Base-by-base conservation (phyloP, 495 filamentous ascomycete species). In the Penicillium roqueforti region DNA sequence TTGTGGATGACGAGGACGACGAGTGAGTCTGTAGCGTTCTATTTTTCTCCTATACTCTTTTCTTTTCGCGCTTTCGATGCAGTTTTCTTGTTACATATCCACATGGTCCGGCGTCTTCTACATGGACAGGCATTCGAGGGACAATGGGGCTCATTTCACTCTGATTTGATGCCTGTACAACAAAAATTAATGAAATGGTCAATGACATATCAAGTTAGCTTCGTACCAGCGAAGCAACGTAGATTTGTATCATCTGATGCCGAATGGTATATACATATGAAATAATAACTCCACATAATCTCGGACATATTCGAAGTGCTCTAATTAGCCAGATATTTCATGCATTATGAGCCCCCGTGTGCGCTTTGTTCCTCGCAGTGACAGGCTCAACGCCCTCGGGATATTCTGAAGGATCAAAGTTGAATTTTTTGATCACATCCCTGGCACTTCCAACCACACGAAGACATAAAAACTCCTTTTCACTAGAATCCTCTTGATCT, bases 1-100 rank as follows among this genome's bases (percentile, higher is more conserved):
- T 76, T 40, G 73, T 76, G 49, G 75, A 77, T 31, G 72, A 75
- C 49, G 75, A 77, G 31, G 74, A 77, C 13, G 73, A 77, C 20
- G 72, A 75, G 51, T 71, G 61, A 66, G 57, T 42, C 47, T 42
- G 26, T 48, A 43, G 3, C 9, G 8, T 6, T 16, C 14, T n/a
- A 7, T 16, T 13, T 26, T n/a, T 9, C 22, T 44, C 34, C 2
- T 2, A 11, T 3, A 1, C 29, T n/a, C 11, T 39, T 36, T 40
- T 40, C 36, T 28, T 43, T 42, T 26, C 23, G 9, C 25, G 26
- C 25, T 44, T 44, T 44, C 41, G 16, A 25, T 52, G 31, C 39
- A 23, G 34, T 25, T 44, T 52, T 43, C 49, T 52, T 52, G 39
- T 32, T 43, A 43, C 49, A 52, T 52, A 52, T 52, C 39, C 49